Evolutionary conservation across 768 basidiomycete species (phyloP), one percentile per base, ranked within the genome.

Genomic region (Thelephora aurantiotincta): DNA sequence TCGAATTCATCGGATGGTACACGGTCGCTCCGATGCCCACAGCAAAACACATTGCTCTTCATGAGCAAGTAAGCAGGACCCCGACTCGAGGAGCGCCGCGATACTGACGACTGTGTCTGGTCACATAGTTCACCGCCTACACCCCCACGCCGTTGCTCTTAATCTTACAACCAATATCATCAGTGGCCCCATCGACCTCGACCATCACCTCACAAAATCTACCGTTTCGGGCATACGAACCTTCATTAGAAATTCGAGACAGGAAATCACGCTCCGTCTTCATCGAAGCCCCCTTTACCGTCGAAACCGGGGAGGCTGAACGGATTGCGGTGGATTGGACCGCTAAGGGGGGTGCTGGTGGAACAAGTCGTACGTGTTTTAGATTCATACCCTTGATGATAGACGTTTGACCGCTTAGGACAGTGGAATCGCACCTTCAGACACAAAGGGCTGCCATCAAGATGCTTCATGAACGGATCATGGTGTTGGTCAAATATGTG

Each of bases 1-100:
- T 98, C 33, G 96, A 98, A 59, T 82, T 99, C 58, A 86, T 99
- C 45, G 96, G 96, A 6, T 99, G 96, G 96, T 99, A 99, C 64
- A 87, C 86, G 0, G 80, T 93, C 38, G 82, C 89, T 13, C 61
- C 73, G n/a, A 67, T 69, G 11, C 90, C 90, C 0, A 80, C 80
- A 1, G 57, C 73, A n/a, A 68, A 68, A 16, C 91, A 98, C 57
- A 79, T 90, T 41, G 70, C 75, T 1, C 71, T 98, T 14, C 90
- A 97, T 60, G 80, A 87, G 60, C 90, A 96, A 70, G 92, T 81
- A 50, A 13, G 64, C 53, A 20, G 16, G 26, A 26, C 53, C 38
- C 34, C 43, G 4, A 12, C 16, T 12, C 11, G 18, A 37, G 44
- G 44, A 45, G 35, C 43, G 26, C 20, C 6, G 4, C 11, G 19